A percentile compares a stretch with the other conserved stretches of the same genome.
Evolutionary conservation across 352 stramenopile species (phyloP).

Genomic region (Halophytophthora batemanensis): DNA sequence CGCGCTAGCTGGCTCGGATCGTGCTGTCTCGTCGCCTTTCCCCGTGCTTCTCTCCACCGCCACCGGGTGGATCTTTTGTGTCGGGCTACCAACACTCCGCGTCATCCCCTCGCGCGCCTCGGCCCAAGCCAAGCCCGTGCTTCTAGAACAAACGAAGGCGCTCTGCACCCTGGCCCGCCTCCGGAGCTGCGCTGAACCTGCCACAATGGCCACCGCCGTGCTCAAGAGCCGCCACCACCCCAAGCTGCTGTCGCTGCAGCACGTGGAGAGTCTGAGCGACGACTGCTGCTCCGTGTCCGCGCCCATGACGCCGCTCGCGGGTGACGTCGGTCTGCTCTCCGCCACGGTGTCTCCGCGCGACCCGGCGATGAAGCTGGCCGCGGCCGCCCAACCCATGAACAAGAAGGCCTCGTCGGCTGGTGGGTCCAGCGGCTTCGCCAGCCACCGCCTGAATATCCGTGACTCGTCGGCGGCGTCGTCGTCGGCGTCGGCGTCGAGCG

Average conservation of each 20-base stretch:
- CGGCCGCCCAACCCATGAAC: conserved; percentile 4
- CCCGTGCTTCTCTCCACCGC: too few relatives aligned
- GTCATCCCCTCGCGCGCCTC: conserved; percentile 9
- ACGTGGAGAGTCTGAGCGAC: conserved; percentile 23
- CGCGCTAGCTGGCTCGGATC: too few relatives aligned
- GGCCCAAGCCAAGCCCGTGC: conserved; percentile 2
- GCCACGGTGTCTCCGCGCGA: conserved; percentile 53
- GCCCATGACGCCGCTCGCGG: conserved; percentile 45
- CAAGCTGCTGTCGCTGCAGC: conserved; percentile 51
- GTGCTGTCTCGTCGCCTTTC: conserved; percentile 20
- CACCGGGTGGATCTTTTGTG: conserved; percentile 36
- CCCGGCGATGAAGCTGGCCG: conserved; percentile 43
- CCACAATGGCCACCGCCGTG: conserved; percentile 38
- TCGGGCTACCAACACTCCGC: conserved; percentile 25
- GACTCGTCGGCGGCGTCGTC: conserved; percentile 11
- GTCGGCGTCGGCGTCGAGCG: conserved; percentile 12
- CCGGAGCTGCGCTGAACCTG: conserved; percentile 8
- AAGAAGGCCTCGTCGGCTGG: conserved; percentile 9
- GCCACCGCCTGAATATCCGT: conserved; percentile 24
- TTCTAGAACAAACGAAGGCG: conserved; percentile 30
- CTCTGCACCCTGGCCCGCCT: conserved; percentile 5
- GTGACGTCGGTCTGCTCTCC: conserved; percentile 22
- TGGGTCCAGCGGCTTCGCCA: conserved; percentile 12
- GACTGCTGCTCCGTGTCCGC: conserved; percentile 21
- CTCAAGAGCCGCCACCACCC: conserved; percentile 35